Percentiles rank a stretch among this genome's conserved stretches.
Conservation (phyloP, 495 filamentous ascomycete species). For the Xylaria nigripes region DNA sequence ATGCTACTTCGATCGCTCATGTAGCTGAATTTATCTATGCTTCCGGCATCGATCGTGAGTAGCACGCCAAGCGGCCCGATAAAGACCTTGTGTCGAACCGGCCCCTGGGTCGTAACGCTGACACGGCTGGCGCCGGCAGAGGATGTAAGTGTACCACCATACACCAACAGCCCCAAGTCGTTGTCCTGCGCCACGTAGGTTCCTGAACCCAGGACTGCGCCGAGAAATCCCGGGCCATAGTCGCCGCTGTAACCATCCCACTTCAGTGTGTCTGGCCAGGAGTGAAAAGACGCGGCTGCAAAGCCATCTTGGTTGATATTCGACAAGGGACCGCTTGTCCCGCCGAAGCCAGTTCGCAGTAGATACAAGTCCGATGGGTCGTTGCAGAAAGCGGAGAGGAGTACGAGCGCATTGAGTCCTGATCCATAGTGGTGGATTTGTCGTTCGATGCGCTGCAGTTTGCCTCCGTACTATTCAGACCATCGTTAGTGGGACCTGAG, state of each 20-base stretch:
- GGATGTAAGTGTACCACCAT: slow-evolving; percentile 30
- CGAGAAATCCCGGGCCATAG: slow-evolving; percentile 44
- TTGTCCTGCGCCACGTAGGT: slow-evolving; percentile 36
- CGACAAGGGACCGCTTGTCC: slow-evolving; percentile 39
- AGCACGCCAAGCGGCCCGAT: slow-evolving; percentile 35
- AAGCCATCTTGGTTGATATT: slow-evolving; percentile 45
- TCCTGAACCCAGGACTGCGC: slow-evolving; percentile 35
- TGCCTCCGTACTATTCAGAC: slow-evolving; percentile 30
- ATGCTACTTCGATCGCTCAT: slow-evolving; percentile 11
- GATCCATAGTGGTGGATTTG: slow-evolving; percentile 53
- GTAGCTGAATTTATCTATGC: slow-evolving; percentile 27
- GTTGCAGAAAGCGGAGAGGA: slow-evolving; percentile 38
- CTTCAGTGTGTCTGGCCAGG: slow-evolving; percentile 41
- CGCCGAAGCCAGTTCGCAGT: slow-evolving; percentile 43
- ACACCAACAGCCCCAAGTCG: slow-evolving; percentile 26
- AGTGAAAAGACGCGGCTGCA: slow-evolving; percentile 43
- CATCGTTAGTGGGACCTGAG: neutral
- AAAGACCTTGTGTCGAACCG: slow-evolving; percentile 35
- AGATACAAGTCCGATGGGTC: slow-evolving; percentile 30
- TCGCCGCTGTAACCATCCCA: slow-evolving; percentile 48
- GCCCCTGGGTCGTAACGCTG: slow-evolving; percentile 32
- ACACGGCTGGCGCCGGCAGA: neutral
- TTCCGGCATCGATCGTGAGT: slow-evolving; percentile 35
- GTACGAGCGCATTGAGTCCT: slow-evolving; percentile 42
- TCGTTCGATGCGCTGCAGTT: slow-evolving; percentile 42